These are phyloP conservation scores for Limnanthes douglasii DNA, from an alignment of 345 rosid genomes.

Conservation along the genomic window DNA sequence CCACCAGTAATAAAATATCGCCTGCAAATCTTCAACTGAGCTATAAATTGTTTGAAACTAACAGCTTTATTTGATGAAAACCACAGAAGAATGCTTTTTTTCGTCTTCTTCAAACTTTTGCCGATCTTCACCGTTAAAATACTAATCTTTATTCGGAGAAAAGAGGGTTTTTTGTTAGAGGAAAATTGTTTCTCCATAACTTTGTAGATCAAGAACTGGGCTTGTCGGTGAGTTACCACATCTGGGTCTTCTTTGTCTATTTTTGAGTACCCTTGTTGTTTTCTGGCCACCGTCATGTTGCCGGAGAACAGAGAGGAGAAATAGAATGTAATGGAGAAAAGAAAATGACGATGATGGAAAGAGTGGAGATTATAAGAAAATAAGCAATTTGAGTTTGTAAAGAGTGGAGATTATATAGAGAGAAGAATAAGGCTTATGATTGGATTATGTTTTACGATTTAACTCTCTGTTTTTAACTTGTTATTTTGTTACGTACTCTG, in stretches of 20 bases:
- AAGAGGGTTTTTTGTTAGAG: conserved; percentile 26
- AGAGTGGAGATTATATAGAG: too few species aligned
- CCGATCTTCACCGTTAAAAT: conserved; percentile 51
- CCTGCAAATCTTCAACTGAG: conserved; percentile 20
- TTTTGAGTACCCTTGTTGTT: conserved; percentile 31
- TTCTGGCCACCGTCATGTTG: conserved; percentile 24
- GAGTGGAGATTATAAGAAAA: too few species aligned
- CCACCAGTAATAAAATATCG: conserved; percentile 18
- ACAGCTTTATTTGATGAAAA: conserved; percentile 12
- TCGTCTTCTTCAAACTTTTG: conserved; percentile 34
- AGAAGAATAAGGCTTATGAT: too few species aligned
- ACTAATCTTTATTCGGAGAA: conserved; percentile 28
- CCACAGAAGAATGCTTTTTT: conserved; percentile 16
- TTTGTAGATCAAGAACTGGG: conserved; percentile 82
- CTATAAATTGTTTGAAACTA: conserved; percentile 11
- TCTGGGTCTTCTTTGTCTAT: conserved; percentile 60
- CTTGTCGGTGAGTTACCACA: conserved; percentile 36
- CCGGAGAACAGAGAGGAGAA: too few species aligned
- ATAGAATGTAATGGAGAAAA: too few species aligned
- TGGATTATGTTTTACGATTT: too few species aligned
- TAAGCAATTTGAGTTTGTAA: too few species aligned
- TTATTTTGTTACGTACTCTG: too few species aligned
- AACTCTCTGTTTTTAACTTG: too few species aligned
- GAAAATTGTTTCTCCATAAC: conserved; percentile 22
- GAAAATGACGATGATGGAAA: too few species aligned